Percentiles rank a stretch among this genome's conserved stretches.
These are phyloP conservation scores for Hypoxylon sp. DNA, from an alignment of 2,329 filamentous ascomycete species.

Conservation along the genomic window DNA sequence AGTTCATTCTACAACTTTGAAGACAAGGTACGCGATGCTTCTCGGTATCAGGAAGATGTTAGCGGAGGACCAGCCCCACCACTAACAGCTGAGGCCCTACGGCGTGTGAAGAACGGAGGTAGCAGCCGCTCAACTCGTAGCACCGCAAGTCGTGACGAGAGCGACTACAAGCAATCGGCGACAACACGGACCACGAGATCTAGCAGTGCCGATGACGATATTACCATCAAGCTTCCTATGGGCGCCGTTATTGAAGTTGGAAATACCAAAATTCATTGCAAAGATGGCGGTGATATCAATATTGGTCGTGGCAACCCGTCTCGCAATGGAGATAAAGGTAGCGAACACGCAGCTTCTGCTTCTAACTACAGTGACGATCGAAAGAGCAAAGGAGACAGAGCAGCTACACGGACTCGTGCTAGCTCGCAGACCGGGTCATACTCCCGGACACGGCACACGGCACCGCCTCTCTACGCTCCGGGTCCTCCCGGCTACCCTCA, in stretches of 20 bases:
- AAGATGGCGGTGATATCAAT: slow-evolving; percentile 72
- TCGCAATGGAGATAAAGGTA: slow-evolving; percentile 60
- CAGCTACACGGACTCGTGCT: slow-evolving; percentile 63
- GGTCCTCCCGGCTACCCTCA: slow-evolving; percentile 37
- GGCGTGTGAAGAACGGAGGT: slow-evolving; percentile 63
- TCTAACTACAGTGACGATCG: slow-evolving; percentile 65
- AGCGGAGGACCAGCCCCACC: slow-evolving; percentile 62
- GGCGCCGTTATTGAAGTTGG: slow-evolving; percentile 70
- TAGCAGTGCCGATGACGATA: slow-evolving; percentile 68
- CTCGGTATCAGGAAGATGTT: slow-evolving; percentile 69
- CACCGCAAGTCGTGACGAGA: slow-evolving; percentile 74
- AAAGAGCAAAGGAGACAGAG: slow-evolving; percentile 56
- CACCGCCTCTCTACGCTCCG: slow-evolving; percentile 38
- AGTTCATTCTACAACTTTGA: slow-evolving; percentile 58
- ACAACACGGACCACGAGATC: slow-evolving; percentile 74
- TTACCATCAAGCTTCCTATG: slow-evolving; percentile 73
- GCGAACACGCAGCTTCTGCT: slow-evolving; percentile 65
- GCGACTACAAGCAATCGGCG: slow-evolving; percentile 73
- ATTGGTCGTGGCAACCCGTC: slow-evolving; percentile 59
- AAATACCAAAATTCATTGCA: slow-evolving; percentile 71
- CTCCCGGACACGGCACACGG: slow-evolving; percentile 48
- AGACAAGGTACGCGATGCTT: slow-evolving; percentile 62
- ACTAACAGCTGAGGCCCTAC: slow-evolving; percentile 70
- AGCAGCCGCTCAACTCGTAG: slow-evolving; percentile 72
- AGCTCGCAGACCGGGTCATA: slow-evolving; percentile 67